These are phyloP conservation scores for Phytophthora quininea DNA, from an alignment of 352 stramenopile genomes.

Conservation along the genomic window DNA sequence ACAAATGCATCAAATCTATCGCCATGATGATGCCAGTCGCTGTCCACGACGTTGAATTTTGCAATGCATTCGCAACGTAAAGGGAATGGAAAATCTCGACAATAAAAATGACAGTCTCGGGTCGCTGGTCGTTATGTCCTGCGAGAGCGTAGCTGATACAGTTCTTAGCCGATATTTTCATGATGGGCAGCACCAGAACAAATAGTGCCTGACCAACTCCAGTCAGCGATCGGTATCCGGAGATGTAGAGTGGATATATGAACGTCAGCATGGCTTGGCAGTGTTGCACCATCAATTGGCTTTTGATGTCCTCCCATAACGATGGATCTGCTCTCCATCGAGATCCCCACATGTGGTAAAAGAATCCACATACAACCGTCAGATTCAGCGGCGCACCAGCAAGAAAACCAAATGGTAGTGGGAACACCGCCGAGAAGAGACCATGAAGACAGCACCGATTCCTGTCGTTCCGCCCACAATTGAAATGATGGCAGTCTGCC, in stretches of 20 bases:
- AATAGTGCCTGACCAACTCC: slow-evolving; percentile 11
- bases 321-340: slow-evolving; percentile 13
- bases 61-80: slow-evolving; percentile 9
- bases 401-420: slow-evolving; percentile 14
- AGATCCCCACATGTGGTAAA: slow-evolving; percentile 6
- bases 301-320: slow-evolving; percentile 13
- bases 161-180: slow-evolving; percentile 4
- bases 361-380: slow-evolving; percentile 9
- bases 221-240: slow-evolving; percentile 11
- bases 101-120: background rate
- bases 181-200: slow-evolving; percentile 8
- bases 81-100: slow-evolving; percentile 13
- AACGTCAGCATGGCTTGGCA: slow-evolving; percentile 14
- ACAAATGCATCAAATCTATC: slow-evolving; percentile 7
- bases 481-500: slow-evolving; percentile 9
- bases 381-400: slow-evolving; percentile 1
- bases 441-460: slow-evolving; percentile 8
- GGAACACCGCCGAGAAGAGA: slow-evolving; percentile 17
- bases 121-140: background rate
- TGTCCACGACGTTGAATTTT: slow-evolving; percentile 3
- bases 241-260: slow-evolving; percentile 18
- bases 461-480: slow-evolving; percentile 9
- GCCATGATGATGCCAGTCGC: slow-evolving; percentile 2
- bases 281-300: slow-evolving; percentile 12
- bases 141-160: background rate